Base-by-base conservation (phyloP, 75 land plant species). In the Cryptomeria japonica region DNA sequence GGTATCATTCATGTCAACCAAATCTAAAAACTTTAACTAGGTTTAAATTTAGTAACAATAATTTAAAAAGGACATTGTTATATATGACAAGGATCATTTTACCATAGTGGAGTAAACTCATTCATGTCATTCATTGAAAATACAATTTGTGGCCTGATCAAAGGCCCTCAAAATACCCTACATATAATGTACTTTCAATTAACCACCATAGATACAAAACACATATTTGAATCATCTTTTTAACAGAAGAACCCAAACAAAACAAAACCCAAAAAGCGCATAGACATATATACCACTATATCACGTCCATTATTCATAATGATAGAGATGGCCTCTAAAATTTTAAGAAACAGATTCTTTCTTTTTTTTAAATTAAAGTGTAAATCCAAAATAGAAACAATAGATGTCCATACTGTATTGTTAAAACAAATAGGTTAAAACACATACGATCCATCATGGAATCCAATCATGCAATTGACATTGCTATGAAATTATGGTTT, bases 61-160 rank as follows among this genome's bases (percentile, higher is more conserved):
- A 18, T 18, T 16, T 56, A n/a, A 16, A 56, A 56, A 56, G 3
- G 19, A 18, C 19, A 18, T 5, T 56, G 19, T 18, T 56, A 2
- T 19, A 18, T 56, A 31, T 5, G 37, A 38, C 16, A 18, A 4
- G 37, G 14, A 5, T 38, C 32, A 44, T 31, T 89, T 31, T 87
- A 97, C 99, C 98, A 90, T 95, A 1, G 99, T 97, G 84, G 99
- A 97, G 90, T 96, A 97, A 32, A 97, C 99, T 25, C 99, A 93
- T 78, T 97, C 99, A 87, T 97, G 99, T 31, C 97, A 97, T 85
- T 97, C 99, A 89, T 97, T 98, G 82, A 97, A 91, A 55, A 97
- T 97, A 41, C 96, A 90, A 87, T 97, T 97, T 49, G 99, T 97
- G 39, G 98, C 99, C 88, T 96, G 98, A 78, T 97, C 99, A 93